phyloP scores from a whole-genome alignment of 1,139 yeast genomes.

The Pichia sp. region DNA sequence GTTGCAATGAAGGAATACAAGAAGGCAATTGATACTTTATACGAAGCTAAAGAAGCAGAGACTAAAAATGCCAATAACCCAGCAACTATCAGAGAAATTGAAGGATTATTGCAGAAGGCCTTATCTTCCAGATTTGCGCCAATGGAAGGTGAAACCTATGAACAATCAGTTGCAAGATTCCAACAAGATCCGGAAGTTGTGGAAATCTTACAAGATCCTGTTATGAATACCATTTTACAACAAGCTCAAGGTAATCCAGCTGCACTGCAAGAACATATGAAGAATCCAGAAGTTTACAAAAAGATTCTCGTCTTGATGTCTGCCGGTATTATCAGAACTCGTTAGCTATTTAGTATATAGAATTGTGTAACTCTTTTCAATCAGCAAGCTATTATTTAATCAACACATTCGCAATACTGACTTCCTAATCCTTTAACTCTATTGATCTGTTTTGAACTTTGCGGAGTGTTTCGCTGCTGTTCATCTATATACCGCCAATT shows the following conservation, averaged over 20 bases:
- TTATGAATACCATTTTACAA: slow-evolving; percentile 89
- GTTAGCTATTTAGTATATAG: slow-evolving; percentile 29
- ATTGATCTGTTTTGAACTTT: no score
- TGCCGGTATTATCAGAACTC: slow-evolving; percentile 94
- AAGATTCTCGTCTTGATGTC: slow-evolving; percentile 89
- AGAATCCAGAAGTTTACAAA: slow-evolving; percentile 84
- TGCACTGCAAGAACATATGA: slow-evolving; percentile 96
- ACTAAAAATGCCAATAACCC: slow-evolving; percentile 32
- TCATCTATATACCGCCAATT: no score
- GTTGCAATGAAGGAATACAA: slow-evolving; percentile 85
- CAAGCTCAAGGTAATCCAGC: slow-evolving; percentile 97
- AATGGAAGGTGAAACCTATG: slow-evolving; percentile 86
- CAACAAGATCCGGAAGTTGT: slow-evolving; percentile 92
- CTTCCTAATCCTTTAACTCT: no score
- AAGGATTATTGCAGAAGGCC: slow-evolving; percentile 74
- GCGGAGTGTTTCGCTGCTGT: no score
- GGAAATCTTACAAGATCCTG: slow-evolving; percentile 87
- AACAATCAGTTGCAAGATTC: slow-evolving; percentile 87
- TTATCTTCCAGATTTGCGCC: slow-evolving; percentile 67
- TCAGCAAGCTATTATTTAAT: no score
- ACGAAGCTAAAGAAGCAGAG: slow-evolving; percentile 71
- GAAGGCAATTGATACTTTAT: slow-evolving; percentile 74
- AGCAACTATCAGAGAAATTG: slow-evolving; percentile 56
- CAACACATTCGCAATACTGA: no score
- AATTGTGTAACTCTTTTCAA: no score